Conservation (phyloP, 73 alveolate genomes). For the Halteria grandinella region DNA sequence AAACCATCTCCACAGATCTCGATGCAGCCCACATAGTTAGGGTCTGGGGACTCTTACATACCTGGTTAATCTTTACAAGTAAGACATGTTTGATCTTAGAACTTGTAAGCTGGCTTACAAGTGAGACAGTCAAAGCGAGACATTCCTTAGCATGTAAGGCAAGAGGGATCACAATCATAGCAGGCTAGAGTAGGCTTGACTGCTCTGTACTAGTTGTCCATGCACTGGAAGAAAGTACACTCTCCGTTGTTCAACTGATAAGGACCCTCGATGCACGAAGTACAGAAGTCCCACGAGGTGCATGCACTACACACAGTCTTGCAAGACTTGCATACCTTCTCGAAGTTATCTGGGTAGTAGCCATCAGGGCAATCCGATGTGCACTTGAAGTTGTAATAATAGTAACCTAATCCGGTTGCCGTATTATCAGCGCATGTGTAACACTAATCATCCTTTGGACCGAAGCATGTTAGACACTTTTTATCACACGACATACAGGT, state of each 20-base stretch:
- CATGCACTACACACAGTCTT: slow-evolving; percentile 16
- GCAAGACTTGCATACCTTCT: neutral
- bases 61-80: slow-evolving; percentile 29
- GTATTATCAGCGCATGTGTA: slow-evolving; percentile 21
- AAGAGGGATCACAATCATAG: slow-evolving; percentile 36
- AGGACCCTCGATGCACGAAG: slow-evolving; percentile 33
- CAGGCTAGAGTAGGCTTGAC: slow-evolving; percentile 5
- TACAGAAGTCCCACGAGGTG: neutral
- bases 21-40: neutral
- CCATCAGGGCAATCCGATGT: slow-evolving; percentile 4
- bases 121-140: slow-evolving; percentile 6
- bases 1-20: slow-evolving; percentile 53
- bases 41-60: slow-evolving; percentile 14
- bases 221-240: slow-evolving; percentile 18
- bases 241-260: slow-evolving; percentile 31
- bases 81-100: slow-evolving; percentile 2
- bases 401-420: neutral
- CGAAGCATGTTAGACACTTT: slow-evolving; percentile 24
- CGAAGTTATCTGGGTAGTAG: neutral
- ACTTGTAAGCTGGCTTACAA: neutral
- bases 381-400: neutral
- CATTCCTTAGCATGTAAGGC: slow-evolving; percentile 25
- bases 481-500: slow-evolving; percentile 7
- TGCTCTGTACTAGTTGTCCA: slow-evolving; percentile 24
- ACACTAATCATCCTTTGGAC: neutral